Base-by-base conservation (phyloP, 2,329 filamentous ascomycete species). In the Chaetoscypha palmicola region DNA sequence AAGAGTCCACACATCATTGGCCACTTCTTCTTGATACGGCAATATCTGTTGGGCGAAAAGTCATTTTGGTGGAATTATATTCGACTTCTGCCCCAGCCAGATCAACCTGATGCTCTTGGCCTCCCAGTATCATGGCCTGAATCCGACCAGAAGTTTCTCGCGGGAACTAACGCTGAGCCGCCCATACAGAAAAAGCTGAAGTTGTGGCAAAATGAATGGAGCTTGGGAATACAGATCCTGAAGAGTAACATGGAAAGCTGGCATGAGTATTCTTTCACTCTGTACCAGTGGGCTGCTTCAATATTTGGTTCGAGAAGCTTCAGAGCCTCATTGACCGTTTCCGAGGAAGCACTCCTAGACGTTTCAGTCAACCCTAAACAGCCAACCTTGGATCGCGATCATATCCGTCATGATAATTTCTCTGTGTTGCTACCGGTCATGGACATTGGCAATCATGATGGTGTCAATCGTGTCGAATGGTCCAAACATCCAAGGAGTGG, bases 31-130 rank as follows among this genome's bases (percentile, higher is more conserved):
- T 69, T 89, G 4, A 71, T 85, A 58, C 76, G 81, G 48, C 77
- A 89, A 59, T 80, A 78, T 57, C 67, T 87, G 23, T 63, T 72
- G 2, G 75, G 74, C 1, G 43, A 63, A 2, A 57, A 69, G 2
- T 84, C 83, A 0, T 77, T 76, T 52, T 89, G 84, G 84, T 71
- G 68, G 59, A 73, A 79, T 1, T 89, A 89, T 62, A 75, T 88
- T 51, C 64, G 66, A 8, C 74, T 76, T 0, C 68, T 89, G 0
- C 83, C 84, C 1, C 75, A 78, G 47, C 80, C 81, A 0, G 69
- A 72, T 8, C 65, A 77, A 2, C 54, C 64, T 3, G 57, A 64
- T 4, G 58, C 62, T 1, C 73, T 83, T 67, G 68, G 66, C 1
- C 70, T 83, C 11, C 78, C 81, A 3, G 68, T 80, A 0, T 80